Base-by-base conservation (phyloP, 2,329 filamentous ascomycete species). In the Ascochyta rabiei region DNA sequence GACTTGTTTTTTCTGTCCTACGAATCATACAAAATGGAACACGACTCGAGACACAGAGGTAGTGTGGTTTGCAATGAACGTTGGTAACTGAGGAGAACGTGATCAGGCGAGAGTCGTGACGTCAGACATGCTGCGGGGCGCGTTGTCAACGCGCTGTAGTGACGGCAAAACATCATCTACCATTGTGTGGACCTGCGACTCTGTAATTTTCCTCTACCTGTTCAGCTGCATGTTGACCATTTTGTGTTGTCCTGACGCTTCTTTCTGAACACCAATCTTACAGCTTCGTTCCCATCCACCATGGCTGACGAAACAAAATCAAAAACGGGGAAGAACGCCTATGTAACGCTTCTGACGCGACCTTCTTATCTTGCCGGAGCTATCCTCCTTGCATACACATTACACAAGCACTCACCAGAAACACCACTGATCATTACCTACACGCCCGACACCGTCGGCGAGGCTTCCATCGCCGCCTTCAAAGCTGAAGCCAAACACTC, bases 351-450 rank as follows among this genome's bases (percentile, higher is more conserved):
- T 26, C 76, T 84, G 28, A 84, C 81, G 1, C 75, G 78, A n/a
- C 71, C 78, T 4, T 80, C 77, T 18, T 83, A 84, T 62, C 75
- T 84, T 6, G 77, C 81, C 13, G 82, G 81, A 31, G 80, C 81
- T 10, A 71, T 83, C 7, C 71, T 83, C 9, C 77, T 84, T 10
- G 77, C 80, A 10, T 73, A 83, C 61, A 80, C 80, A 4, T 72
- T 84, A 5, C 68, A 75, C 39, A 77, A 77, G 56, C 76, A 81
- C 49, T 72, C 71, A 4, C 78, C 79, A 4, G 64, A 66, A 37
- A 78, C 81, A 30, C 81, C 81, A 12, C 70, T 84, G 15, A 70
- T 84, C 26, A 79, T 84, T 19, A 75, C 79, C 21, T 80, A 81
- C 63, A 83, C 82, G 2, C 69, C 75, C 1, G 61, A 66, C 0